Percentiles rank a stretch among this genome's conserved stretches.
Conservation (phyloP, 2,329 filamentous ascomycete genomes). For the Elsinoe perseae region DNA sequence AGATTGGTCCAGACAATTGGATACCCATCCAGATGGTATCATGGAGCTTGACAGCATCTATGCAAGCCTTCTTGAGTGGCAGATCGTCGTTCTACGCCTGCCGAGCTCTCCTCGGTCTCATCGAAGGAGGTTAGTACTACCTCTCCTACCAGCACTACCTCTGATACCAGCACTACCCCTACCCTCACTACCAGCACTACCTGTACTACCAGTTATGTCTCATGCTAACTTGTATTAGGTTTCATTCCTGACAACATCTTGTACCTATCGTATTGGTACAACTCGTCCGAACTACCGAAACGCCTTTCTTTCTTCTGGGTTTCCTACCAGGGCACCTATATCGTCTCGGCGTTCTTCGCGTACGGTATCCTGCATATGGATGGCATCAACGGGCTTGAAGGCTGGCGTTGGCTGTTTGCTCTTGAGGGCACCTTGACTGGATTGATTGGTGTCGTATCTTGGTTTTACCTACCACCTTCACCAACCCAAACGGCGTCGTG, state of each 20-base stretch:
- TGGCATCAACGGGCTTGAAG: slow-evolving; percentile 21
- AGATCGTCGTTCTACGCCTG: slow-evolving; percentile 25
- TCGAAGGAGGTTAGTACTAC: slow-evolving; percentile 27
- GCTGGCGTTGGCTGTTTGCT: slow-evolving; percentile 27
- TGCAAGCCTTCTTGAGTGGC: slow-evolving; percentile 31
- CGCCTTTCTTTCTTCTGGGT: slow-evolving; percentile 39
- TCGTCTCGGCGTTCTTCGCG: slow-evolving; percentile 27
- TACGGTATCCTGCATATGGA: slow-evolving; percentile 27
- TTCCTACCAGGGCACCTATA: slow-evolving; percentile 25
- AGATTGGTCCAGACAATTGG: slow-evolving; percentile 42
- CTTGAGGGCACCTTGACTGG: slow-evolving; percentile 29
- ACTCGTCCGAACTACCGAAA: slow-evolving; percentile 35
- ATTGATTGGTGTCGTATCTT: slow-evolving; percentile 26
- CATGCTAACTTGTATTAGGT: background rate
- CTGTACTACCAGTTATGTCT: slow-evolving; percentile 17
- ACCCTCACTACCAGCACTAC: slow-evolving; percentile 21
- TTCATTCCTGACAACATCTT: slow-evolving; percentile 32
- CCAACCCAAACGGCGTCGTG: slow-evolving; percentile 56
- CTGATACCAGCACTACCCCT: slow-evolving; percentile 18
- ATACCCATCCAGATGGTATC: slow-evolving; percentile 32
- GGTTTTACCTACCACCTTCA: slow-evolving; percentile 37
- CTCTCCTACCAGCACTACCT: slow-evolving; percentile 22
- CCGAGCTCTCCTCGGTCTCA: slow-evolving; percentile 22
- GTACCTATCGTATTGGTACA: slow-evolving; percentile 38
- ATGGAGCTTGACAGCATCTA: slow-evolving; percentile 32